phyloP scores from a whole-genome alignment of 805 yeast genomes.

The Cyberlindnera misumaiensis region DNA sequence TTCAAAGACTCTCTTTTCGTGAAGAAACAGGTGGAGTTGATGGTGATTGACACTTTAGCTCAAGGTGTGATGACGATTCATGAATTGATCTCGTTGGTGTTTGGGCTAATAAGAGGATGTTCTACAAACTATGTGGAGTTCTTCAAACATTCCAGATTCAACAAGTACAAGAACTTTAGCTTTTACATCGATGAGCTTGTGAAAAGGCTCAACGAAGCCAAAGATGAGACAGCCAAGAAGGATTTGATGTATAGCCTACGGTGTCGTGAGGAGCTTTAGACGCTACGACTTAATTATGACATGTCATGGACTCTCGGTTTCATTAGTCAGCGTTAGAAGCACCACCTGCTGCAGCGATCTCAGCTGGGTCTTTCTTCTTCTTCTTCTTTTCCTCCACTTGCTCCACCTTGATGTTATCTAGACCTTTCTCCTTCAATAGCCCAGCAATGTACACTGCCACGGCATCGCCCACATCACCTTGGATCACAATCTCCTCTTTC shows the following conservation, averaged over 20 bases:
- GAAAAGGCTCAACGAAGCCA: slow-evolving; percentile 6
- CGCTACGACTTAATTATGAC: too few relatives aligned
- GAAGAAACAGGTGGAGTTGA: slow-evolving; percentile 30
- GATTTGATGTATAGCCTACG: slow-evolving; percentile 11
- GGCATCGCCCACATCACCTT: slow-evolving; percentile 93
- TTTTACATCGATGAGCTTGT: slow-evolving; percentile 19
- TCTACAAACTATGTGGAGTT: slow-evolving; percentile 18
- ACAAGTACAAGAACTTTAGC: slow-evolving; percentile 19
- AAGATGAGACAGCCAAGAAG: slow-evolving; percentile 7
- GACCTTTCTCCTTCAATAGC: slow-evolving; percentile 72
- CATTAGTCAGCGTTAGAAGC: slow-evolving; percentile 1
- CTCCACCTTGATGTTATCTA: slow-evolving; percentile 83
- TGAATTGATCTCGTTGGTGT: slow-evolving; percentile 15
- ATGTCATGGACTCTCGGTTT: too few relatives aligned
- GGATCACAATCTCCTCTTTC: slow-evolving; percentile 85
- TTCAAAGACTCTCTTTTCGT: slow-evolving; percentile 29
- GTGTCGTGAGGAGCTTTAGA: not conserved
- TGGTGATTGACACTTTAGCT: slow-evolving; percentile 17
- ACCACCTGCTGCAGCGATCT: not conserved
- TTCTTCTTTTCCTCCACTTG: slow-evolving; percentile 76
- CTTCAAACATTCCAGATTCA: slow-evolving; percentile 17
- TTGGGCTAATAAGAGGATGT: slow-evolving; percentile 19
- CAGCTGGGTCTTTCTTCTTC: slow-evolving; percentile 35
- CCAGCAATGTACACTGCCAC: slow-evolving; percentile 70
- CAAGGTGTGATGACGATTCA: slow-evolving; percentile 3